Evolutionary conservation across 306 rosid genomes (phyloP), one percentile per base, ranked within the genome.

Genomic region (Sicyos edulis): DNA sequence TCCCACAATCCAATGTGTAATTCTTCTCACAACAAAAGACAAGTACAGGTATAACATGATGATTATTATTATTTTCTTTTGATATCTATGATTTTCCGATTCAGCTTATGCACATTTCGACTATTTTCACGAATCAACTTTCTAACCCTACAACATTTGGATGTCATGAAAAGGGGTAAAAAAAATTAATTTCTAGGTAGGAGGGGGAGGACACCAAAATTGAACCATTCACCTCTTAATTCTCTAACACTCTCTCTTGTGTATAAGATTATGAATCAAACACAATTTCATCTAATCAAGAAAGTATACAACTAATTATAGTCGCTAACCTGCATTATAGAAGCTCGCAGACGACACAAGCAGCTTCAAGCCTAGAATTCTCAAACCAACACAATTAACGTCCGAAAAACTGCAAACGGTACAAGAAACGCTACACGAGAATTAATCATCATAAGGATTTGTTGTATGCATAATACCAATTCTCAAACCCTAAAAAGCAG

Each of bases 311-410:
- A 67, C 57, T 7, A 47, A 3, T 8, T 49, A 47, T 3, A 68
- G 34, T 49, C 7, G 21, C 72, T 47, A 47, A 68, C 72, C 72
- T 68, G 72, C 72, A 68, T 68, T 68, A 68, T 68, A 22, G 72
- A 68, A 21, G 54, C 40, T 47, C 56, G 19, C 13, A 49, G 42
- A 49, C 42, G 14, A 68, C 12, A 21, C 57, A 68, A 22, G 42
- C 19, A 15, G 72, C 42, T 68, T 68, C 57, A 68, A 68, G 57
- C 56, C 56, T 68, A 4, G 12, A 67, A 49, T 68, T 68, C 72
- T 68, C 57, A 14, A 15, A 67, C 40, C 40, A 22, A 51, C 20
- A 15, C 29, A 67, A 67, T 47, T 67, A 67, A 56, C 40, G 56
- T 56, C 72, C 19, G 70, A 64, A 24, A 20, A 42, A 64, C 53